Conservation (phyloP, 2,329 filamentous ascomycete genomes). For the Penicillium sp. region DNA sequence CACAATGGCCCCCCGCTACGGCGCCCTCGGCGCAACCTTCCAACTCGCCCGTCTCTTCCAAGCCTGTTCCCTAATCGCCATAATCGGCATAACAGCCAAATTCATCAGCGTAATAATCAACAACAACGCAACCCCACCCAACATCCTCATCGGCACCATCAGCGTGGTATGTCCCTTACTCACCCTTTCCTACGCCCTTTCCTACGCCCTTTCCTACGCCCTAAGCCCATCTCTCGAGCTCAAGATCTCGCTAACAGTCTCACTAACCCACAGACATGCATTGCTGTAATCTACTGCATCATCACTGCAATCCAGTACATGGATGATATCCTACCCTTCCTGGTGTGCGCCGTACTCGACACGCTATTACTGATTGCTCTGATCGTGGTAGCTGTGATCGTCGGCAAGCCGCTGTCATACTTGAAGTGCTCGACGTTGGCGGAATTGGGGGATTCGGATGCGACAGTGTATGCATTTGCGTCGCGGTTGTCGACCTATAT, state of each 20-base stretch:
- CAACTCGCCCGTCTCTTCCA: conserved; percentile 70
- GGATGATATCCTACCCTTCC: conserved; percentile 72
- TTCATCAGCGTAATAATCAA: conserved; percentile 76
- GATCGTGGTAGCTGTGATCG: conserved; percentile 71
- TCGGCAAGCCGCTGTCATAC: conserved; percentile 78
- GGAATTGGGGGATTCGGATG: conserved; percentile 45
- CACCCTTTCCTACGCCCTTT: not conserved
- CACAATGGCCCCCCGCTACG: conserved; percentile 48
- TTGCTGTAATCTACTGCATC: conserved; percentile 74
- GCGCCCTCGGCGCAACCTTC: conserved; percentile 77
- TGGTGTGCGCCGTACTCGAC: conserved; percentile 67
- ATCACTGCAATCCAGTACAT: conserved; percentile 80
- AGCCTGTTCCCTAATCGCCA: conserved; percentile 67
- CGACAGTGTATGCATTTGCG: conserved; percentile 56
- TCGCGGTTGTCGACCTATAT: conserved; percentile 54
- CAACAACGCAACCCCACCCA: conserved; percentile 63
- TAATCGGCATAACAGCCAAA: conserved; percentile 78
- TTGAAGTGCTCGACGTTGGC: conserved; percentile 66
- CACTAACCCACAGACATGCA: conserved; percentile 60
- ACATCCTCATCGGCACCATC: conserved; percentile 74
- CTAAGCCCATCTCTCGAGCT: not conserved
- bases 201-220: not conserved
- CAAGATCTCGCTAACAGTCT: conserved; percentile 19
- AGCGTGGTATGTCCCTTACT: conserved; percentile 64
- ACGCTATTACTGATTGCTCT: conserved; percentile 69